Percentiles rank a stretch among this genome's conserved stretches.
phyloP scores from a whole-genome alignment of 192 early-diverging fungal species.

The Kappamyces sp. region DNA sequence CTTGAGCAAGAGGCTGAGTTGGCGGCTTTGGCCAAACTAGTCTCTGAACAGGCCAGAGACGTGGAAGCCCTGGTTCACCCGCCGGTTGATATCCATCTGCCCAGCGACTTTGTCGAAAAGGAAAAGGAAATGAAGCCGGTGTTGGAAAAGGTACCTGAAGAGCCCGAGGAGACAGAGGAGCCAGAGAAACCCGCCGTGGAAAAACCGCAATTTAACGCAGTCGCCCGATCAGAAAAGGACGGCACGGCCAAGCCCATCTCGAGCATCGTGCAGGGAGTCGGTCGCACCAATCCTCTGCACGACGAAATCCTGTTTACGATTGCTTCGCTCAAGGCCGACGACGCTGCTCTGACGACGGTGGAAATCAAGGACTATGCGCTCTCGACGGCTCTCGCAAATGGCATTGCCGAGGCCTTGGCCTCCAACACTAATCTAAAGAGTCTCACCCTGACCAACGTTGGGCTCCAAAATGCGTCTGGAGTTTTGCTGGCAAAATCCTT shows the following conservation, averaged over 20 bases:
- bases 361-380: slow-evolving; percentile 43
- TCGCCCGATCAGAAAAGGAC: slow-evolving; percentile 25
- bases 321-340: slow-evolving; percentile 32
- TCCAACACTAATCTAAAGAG: slow-evolving; percentile 35
- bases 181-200: background rate
- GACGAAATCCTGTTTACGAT: slow-evolving; percentile 43
- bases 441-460: slow-evolving; percentile 27
- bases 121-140: background rate
- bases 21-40: too few species aligned
- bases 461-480: slow-evolving; percentile 26
- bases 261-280: slow-evolving; percentile 33
- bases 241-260: slow-evolving; percentile 30
- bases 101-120: background rate
- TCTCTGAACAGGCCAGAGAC: too few species aligned
- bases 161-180: background rate
- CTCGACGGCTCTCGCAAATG: slow-evolving; percentile 33
- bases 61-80: too few species aligned
- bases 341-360: slow-evolving; percentile 27
- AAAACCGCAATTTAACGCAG: slow-evolving; percentile 14
- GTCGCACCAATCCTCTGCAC: slow-evolving; percentile 42
- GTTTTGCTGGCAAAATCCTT: slow-evolving; percentile 35
- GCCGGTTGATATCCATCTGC: background rate
- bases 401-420: slow-evolving; percentile 23
- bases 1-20: too few species aligned
- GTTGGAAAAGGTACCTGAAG: background rate